Percentiles rank a stretch among this genome's conserved stretches.
phyloP scores from a whole-genome alignment of 805 yeast genomes.

The Pichia gijzeniarum region DNA sequence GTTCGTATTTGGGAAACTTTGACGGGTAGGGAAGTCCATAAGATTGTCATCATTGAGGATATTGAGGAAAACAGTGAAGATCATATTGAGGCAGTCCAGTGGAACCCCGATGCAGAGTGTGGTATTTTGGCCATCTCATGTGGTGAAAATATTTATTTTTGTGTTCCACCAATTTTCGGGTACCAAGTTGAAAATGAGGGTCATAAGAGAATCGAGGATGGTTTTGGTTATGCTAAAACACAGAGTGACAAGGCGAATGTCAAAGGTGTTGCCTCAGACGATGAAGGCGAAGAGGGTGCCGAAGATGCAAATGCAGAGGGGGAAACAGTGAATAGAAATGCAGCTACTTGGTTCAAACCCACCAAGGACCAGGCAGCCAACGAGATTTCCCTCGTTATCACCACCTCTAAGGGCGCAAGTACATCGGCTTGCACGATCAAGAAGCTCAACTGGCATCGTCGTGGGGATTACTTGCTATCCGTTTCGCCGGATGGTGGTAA shows the following conservation, averaged over 20 bases:
- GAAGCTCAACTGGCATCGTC: slow-evolving; percentile 89
- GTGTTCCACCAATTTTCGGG: slow-evolving; percentile 90
- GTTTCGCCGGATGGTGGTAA: slow-evolving; percentile 93
- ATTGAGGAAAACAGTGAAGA: slow-evolving; percentile 58
- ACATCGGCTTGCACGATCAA: slow-evolving; percentile 57
- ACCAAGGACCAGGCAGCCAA: slow-evolving; percentile 47
- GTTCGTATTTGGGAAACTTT: slow-evolving; percentile 95
- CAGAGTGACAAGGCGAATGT: slow-evolving; percentile 24
- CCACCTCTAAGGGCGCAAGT: slow-evolving; percentile 36
- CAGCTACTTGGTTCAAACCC: slow-evolving; percentile 83
- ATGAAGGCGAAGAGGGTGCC: slow-evolving; percentile 29
- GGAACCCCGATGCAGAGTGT: slow-evolving; percentile 76
- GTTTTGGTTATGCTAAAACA: slow-evolving; percentile 74
- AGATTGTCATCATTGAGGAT: slow-evolving; percentile 40
- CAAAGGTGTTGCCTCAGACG: slow-evolving; percentile 34
- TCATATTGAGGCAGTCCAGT: slow-evolving; percentile 70
- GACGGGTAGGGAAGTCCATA: slow-evolving; percentile 90
- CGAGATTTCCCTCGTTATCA: slow-evolving; percentile 70
- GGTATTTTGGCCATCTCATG: slow-evolving; percentile 84
- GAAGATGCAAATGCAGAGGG: slow-evolving; percentile 32
- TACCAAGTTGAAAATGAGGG: slow-evolving; percentile 79
- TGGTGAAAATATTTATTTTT: slow-evolving; percentile 70
- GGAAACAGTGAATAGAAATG: slow-evolving; percentile 36
- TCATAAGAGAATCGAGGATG: slow-evolving; percentile 72
- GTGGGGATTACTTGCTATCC: slow-evolving; percentile 93